These are phyloP conservation scores for Actinomortierella ambigua DNA, from an alignment of 371 early-diverging fungal genomes.

Conservation along the genomic window DNA sequence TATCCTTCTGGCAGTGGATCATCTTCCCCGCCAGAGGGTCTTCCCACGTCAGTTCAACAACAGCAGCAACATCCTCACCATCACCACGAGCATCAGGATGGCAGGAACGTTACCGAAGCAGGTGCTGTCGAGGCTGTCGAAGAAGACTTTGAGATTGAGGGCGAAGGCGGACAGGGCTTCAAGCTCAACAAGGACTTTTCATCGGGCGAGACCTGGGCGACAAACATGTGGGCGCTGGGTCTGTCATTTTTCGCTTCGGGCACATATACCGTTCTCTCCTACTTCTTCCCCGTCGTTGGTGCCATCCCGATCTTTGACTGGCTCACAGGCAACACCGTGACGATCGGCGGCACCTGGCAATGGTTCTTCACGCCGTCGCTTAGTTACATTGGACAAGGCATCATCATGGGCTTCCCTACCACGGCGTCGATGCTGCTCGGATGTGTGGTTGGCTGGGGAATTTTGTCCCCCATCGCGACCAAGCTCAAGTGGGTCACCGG, in stretches of 20 bases:
- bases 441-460: constrained; percentile 80
- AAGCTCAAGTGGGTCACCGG: constrained; percentile 80
- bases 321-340: constrained; percentile 42
- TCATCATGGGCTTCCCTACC: constrained; percentile 86
- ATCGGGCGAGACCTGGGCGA: constrained; percentile 62
- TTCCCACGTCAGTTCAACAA: background rate
- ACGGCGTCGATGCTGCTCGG: constrained; percentile 76
- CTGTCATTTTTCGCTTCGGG: constrained; percentile 66
- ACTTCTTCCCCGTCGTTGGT: constrained; percentile 66
- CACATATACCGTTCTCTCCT: constrained; percentile 65
- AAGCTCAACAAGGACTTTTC: constrained; percentile 25
- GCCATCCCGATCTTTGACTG: constrained; percentile 73
- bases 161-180: constrained; percentile 41
- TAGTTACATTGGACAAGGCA: constrained; percentile 83
- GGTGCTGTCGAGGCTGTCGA: background rate
- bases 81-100: no score
- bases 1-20: background rate
- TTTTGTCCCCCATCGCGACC: constrained; percentile 74
- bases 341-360: constrained; percentile 56
- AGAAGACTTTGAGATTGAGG: constrained; percentile 18
- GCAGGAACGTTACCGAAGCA: no score
- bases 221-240: constrained; percentile 60
- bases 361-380: constrained; percentile 82
- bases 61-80: background rate
- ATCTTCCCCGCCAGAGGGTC: constrained; percentile 17